phyloP scores from a whole-genome alignment of 805 yeast genomes.

The Clavispora santaluciae region DNA sequence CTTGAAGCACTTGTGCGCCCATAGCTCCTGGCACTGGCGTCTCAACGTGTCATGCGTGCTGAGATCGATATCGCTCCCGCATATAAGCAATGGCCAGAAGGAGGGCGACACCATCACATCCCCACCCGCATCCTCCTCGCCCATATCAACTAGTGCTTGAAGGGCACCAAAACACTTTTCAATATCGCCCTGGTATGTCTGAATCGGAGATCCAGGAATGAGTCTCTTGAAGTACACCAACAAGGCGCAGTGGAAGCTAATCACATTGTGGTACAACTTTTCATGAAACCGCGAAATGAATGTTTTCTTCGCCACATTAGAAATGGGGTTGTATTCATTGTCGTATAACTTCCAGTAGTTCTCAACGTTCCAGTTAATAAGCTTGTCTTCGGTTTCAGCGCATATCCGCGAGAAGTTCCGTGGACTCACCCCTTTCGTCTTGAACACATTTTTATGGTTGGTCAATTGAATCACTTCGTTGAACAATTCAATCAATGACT shows the following conservation, averaged over 20 bases:
- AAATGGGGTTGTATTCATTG: constrained; percentile 13
- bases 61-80: constrained; percentile 23
- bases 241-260: constrained; percentile 39
- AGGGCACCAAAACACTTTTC: constrained; percentile 30
- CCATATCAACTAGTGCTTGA: constrained; percentile 19
- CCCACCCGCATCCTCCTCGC: constrained; percentile 3
- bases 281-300: constrained; percentile 39
- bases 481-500: constrained; percentile 41
- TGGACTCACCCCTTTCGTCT: constrained; percentile 36
- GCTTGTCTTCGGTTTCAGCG: constrained; percentile 49
- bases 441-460: constrained; percentile 49
- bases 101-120: constrained; percentile 27
- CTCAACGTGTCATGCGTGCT: constrained; percentile 25
- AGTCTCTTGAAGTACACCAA: constrained; percentile 43
- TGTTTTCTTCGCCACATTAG: constrained; percentile 10
- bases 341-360: constrained; percentile 37
- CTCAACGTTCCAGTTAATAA: constrained; percentile 42
- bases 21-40: constrained; percentile 26
- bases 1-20: constrained; percentile 24
- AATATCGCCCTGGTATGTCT: constrained; percentile 32
- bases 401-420: constrained; percentile 53
- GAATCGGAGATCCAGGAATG: constrained; percentile 38
- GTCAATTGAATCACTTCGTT: constrained; percentile 43
- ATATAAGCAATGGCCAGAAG: constrained; percentile 47
- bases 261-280: constrained; percentile 33